phyloP scores from a whole-genome alignment of 257 asterid genomes.

The Solanum tacnaense region DNA sequence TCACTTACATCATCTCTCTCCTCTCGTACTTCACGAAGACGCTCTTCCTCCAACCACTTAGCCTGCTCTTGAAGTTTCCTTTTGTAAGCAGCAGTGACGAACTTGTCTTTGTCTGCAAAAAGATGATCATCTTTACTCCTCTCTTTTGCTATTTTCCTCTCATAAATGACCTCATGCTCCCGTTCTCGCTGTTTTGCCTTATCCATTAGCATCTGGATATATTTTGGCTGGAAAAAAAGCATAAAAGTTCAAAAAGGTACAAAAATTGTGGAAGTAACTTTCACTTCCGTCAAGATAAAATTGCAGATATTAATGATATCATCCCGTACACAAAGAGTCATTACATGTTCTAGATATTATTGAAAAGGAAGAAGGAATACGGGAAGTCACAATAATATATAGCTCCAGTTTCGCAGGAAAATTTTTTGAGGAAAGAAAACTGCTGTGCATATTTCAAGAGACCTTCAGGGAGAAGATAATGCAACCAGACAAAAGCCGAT shows the following conservation, averaged over 20 bases:
- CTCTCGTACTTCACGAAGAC: slow-evolving; percentile 69
- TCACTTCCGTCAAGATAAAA: neutral
- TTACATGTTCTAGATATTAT: neutral
- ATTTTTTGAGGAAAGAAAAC: neutral
- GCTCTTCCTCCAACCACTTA: slow-evolving; percentile 86
- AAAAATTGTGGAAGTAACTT: neutral
- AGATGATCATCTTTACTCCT: slow-evolving; percentile 77
- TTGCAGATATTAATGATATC: neutral
- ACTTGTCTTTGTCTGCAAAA: slow-evolving; percentile 73
- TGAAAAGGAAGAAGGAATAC: neutral
- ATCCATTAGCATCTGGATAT: slow-evolving; percentile 46
- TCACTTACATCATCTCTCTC: slow-evolving; percentile 68
- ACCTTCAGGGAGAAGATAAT: neutral
- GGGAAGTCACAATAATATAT: neutral
- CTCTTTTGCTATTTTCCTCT: slow-evolving; percentile 92
- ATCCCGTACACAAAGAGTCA: neutral
- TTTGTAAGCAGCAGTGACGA: slow-evolving; percentile 79
- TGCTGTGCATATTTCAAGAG: neutral
- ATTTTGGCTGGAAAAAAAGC: slow-evolving; percentile 58
- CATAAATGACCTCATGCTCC: slow-evolving; percentile 72
- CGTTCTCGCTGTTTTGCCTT: slow-evolving; percentile 80
- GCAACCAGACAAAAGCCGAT: neutral
- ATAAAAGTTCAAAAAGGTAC: neutral
- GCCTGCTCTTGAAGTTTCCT: slow-evolving; percentile 88
- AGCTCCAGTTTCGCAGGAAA: neutral